A percentile compares a stretch with the other conserved stretches of the same genome.
phyloP scores from a whole-genome alignment of 768 basidiomycete genomes.

The Amanita pallidorosea region DNA sequence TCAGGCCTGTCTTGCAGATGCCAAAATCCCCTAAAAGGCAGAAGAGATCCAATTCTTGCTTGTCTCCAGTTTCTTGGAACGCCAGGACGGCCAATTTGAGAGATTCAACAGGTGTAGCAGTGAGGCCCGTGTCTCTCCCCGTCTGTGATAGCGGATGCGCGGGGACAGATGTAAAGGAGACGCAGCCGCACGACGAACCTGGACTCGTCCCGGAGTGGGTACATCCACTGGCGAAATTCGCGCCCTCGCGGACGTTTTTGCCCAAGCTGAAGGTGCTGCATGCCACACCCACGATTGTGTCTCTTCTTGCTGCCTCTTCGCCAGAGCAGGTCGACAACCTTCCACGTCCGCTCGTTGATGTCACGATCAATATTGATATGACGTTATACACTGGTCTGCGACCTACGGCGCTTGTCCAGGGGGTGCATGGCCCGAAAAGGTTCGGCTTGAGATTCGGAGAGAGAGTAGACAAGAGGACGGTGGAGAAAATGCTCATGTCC shows the following conservation, averaged over 20 bases:
- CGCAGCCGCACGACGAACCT: not conserved
- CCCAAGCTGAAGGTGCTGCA: conserved; percentile 27
- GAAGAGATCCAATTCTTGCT: not conserved
- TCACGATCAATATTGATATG: conserved; percentile 28
- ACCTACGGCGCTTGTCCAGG: conserved; percentile 27
- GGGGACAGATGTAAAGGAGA: not conserved
- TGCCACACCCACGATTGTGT: conserved; percentile 23
- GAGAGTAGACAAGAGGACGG: conserved; percentile 30
- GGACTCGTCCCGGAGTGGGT: not conserved
- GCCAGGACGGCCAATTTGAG: not conserved
- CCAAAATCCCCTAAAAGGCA: not conserved
- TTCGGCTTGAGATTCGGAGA: conserved; percentile 26
- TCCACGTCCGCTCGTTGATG: conserved; percentile 20
- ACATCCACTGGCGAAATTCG: conserved; percentile 8
- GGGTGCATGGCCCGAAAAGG: conserved; percentile 20
- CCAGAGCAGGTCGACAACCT: conserved; percentile 5
- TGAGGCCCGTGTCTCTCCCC: not conserved
- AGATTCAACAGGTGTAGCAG: not conserved
- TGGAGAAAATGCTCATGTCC: conserved; percentile 36
- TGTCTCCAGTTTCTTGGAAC: not conserved
- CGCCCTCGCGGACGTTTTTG: conserved; percentile 23
- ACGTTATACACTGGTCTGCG: conserved; percentile 36
- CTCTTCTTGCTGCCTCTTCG: conserved; percentile 14
- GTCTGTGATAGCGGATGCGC: not conserved
- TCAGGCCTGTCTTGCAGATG: not conserved